Conservation (phyloP, 441 rosid species). For the Populus hybrid region DNA sequence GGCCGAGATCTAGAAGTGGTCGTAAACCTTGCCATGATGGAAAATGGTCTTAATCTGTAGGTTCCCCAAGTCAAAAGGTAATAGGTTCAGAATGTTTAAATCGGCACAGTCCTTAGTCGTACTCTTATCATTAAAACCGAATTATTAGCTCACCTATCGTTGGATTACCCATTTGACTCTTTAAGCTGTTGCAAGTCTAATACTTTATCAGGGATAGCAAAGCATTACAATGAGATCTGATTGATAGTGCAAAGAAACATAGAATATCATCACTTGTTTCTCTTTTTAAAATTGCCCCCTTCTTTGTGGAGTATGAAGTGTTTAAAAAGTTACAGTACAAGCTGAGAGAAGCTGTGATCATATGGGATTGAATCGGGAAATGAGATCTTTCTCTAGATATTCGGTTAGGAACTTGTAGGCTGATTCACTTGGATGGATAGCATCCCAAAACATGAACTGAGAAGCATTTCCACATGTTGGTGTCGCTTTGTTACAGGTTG, state of each 20-base stretch:
- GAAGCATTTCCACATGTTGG: conserved; percentile 31
- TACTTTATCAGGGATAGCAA: not conserved
- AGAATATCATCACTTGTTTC: not conserved
- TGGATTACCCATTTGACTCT: too few relatives aligned
- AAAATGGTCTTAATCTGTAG: too few relatives aligned
- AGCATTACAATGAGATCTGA: not conserved
- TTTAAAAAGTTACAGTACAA: not conserved
- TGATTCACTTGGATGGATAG: conserved; percentile 47
- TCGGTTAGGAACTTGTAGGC: conserved; percentile 28
- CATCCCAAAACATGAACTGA: conserved; percentile 48
- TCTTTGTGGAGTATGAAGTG: not conserved
- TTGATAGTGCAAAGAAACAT: not conserved
- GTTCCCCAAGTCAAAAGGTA: too few relatives aligned
- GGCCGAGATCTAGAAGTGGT: not conserved
- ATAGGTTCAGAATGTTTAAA: too few relatives aligned
- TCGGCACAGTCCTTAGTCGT: not conserved
- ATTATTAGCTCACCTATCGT: not conserved
- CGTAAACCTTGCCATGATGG: not conserved
- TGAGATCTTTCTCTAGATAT: not conserved
- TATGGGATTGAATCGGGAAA: not conserved
- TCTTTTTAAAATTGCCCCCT: not conserved
- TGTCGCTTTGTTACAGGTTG: conserved; percentile 26
- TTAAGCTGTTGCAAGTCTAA: too few relatives aligned
- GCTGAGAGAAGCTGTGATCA: not conserved
- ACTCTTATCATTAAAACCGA: not conserved